A percentile compares a stretch with the other conserved stretches of the same genome.
phyloP scores from a whole-genome alignment of 106 monocot genomes.

The Platanthera zijinensis region DNA sequence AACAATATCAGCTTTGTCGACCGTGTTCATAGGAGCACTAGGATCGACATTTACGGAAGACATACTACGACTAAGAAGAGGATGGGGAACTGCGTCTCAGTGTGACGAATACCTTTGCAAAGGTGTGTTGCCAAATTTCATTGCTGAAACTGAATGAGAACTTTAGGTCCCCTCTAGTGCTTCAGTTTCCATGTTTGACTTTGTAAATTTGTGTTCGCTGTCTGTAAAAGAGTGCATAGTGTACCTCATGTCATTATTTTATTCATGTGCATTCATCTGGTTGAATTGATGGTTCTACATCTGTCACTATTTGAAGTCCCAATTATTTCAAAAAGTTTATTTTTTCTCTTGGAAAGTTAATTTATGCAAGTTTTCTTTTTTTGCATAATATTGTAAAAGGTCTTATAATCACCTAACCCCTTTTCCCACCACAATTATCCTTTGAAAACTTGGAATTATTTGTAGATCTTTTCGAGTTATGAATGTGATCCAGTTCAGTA shows the following conservation, averaged over 20 bases:
- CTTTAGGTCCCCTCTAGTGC: neutral
- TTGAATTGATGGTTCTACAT: too few relatives aligned
- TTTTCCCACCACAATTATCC: too few relatives aligned
- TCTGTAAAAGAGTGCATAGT: neutral
- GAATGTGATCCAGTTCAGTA: too few relatives aligned
- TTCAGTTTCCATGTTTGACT: neutral
- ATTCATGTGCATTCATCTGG: too few relatives aligned
- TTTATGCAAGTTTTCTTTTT: too few relatives aligned
- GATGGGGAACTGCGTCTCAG: slow-evolving; percentile 38
- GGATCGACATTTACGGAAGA: slow-evolving; percentile 73
- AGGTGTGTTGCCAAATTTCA: slow-evolving; percentile 41
- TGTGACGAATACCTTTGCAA: slow-evolving; percentile 62
- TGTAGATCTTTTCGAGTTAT: too few relatives aligned
- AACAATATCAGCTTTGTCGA: slow-evolving; percentile 57
- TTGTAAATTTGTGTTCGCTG: neutral
- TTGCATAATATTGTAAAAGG: too few relatives aligned
- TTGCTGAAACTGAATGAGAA: slow-evolving; percentile 37
- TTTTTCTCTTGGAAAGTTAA: too few relatives aligned
- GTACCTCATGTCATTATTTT: neutral
- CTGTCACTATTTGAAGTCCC: too few relatives aligned
- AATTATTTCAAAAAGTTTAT: too few relatives aligned
- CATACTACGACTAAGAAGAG: slow-evolving; percentile 41
- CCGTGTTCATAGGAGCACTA: slow-evolving; percentile 46
- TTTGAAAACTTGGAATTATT: too few relatives aligned
- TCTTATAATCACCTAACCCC: too few relatives aligned